Percentiles rank a stretch among this genome's conserved stretches.
Conservation (phyloP, 1,284 basidiomycete genomes). For the Ganoderma lingzhi region DNA sequence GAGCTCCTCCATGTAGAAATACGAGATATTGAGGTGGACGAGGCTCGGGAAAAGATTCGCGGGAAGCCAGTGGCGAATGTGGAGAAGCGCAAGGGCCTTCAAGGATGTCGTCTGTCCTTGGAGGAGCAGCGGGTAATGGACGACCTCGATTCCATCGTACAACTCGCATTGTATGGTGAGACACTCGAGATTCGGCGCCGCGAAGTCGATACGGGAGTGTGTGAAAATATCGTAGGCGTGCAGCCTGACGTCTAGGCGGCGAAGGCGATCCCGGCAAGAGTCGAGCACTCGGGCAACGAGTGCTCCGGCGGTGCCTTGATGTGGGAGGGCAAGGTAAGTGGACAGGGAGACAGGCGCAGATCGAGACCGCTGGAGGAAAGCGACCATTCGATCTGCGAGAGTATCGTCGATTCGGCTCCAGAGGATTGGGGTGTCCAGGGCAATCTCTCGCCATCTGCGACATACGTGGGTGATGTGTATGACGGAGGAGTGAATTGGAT, state of each 20-base stretch:
- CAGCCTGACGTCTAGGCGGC: slow-evolving; percentile 19
- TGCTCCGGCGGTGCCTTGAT: slow-evolving; percentile 4
- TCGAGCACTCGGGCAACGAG: slow-evolving; percentile 6
- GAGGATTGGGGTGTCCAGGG: slow-evolving; percentile 20
- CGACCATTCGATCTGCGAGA: slow-evolving; percentile 6
- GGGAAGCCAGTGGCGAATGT: slow-evolving; percentile 23
- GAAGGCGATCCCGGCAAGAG: slow-evolving; percentile 12
- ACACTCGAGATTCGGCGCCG: slow-evolving; percentile 16
- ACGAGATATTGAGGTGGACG: slow-evolving; percentile 24
- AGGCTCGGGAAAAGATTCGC: slow-evolving; percentile 23
- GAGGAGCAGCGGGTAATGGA: slow-evolving; percentile 15
- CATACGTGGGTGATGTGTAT: slow-evolving; percentile 21
- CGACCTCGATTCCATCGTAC: slow-evolving; percentile 5
- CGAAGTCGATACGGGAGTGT: slow-evolving; percentile 19
- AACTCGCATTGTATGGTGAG: slow-evolving; percentile 23
- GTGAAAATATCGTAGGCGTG: slow-evolving; percentile 20
- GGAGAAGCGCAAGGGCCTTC: slow-evolving; percentile 18
- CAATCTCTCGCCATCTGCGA: slow-evolving; percentile 23
- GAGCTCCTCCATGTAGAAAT: slow-evolving; percentile 25
- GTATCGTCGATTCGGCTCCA: slow-evolving; percentile 21
- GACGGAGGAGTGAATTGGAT: slow-evolving; percentile 11
- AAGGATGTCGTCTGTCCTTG: slow-evolving; percentile 16
- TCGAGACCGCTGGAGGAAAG: slow-evolving; percentile 21
- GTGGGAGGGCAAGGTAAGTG: slow-evolving; percentile 13
- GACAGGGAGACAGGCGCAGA: slow-evolving; percentile 15